These are phyloP conservation scores for Croton setiger DNA, from an alignment of 441 rosid species.

Conservation along the genomic window DNA sequence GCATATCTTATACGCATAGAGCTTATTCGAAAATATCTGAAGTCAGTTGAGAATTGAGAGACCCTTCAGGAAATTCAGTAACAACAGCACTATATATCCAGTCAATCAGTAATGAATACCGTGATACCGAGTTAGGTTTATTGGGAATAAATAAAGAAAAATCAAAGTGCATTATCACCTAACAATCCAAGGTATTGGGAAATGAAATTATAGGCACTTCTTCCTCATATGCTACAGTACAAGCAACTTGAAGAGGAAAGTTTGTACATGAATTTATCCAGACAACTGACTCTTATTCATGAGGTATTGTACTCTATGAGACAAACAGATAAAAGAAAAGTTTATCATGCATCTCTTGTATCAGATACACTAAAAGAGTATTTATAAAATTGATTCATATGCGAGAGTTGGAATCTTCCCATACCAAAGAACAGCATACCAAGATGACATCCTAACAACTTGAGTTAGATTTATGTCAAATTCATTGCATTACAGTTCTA, in stretches of 20 bases:
- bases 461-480: conserved; percentile 2
- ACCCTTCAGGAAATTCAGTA: not conserved
- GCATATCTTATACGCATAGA: not conserved
- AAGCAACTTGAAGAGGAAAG: not conserved
- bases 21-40: not conserved
- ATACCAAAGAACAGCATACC: not conserved
- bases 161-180: not conserved
- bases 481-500: not conserved
- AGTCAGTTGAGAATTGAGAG: not conserved
- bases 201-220: not conserved
- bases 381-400: not conserved
- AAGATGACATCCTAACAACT: not conserved
- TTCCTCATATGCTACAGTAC: not conserved
- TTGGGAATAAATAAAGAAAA: not conserved
- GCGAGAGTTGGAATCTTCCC: not conserved
- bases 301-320: not conserved
- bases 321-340: not conserved
- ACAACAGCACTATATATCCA: not conserved
- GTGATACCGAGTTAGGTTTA: not conserved
- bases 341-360: not conserved
- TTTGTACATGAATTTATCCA: not conserved
- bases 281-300: not conserved
- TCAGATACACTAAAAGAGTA: not conserved
- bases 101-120: not conserved
- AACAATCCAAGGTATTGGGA: not conserved